Conservation (phyloP, 1,284 basidiomycete species). For the Megacollybia platyphylla region DNA sequence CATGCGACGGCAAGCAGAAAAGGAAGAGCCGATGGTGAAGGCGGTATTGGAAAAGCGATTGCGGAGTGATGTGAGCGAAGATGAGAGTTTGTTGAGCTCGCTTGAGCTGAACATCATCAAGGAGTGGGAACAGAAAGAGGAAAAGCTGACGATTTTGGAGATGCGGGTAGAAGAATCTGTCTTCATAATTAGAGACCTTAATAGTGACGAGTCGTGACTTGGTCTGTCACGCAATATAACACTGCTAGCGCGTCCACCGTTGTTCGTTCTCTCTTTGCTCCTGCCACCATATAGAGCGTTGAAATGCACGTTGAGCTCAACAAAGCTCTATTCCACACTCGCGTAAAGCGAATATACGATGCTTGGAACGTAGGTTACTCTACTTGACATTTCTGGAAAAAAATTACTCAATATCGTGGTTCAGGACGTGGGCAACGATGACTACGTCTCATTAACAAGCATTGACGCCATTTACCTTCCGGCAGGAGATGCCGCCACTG, state of each 20-base stretch:
- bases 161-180: conserved; percentile 75
- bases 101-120: conserved; percentile 57
- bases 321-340: conserved; percentile 48
- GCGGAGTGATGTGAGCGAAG: conserved; percentile 68
- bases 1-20: conserved; percentile 58
- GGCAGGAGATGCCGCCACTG: conserved; percentile 75
- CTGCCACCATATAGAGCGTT: background rate
- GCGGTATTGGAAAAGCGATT: conserved; percentile 71
- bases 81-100: conserved; percentile 55
- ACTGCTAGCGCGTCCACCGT: too few species aligned
- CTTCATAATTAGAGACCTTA: conserved; percentile 73
- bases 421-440: conserved; percentile 54
- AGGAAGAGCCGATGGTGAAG: conserved; percentile 48
- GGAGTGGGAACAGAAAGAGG: conserved; percentile 57
- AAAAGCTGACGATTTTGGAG: conserved; percentile 65
- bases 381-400: conserved; percentile 4
- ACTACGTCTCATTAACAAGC: conserved; percentile 54
- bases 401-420: conserved; percentile 3
- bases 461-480: conserved; percentile 65
- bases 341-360: conserved; percentile 56
- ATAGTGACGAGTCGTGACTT: background rate
- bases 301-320: conserved; percentile 38
- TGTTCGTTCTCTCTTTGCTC: background rate
- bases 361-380: conserved; percentile 57
- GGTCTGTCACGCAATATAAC: background rate